These are phyloP conservation scores for Lactarius evosmus DNA, from an alignment of 768 basidiomycete species.

Conservation along the genomic window DNA sequence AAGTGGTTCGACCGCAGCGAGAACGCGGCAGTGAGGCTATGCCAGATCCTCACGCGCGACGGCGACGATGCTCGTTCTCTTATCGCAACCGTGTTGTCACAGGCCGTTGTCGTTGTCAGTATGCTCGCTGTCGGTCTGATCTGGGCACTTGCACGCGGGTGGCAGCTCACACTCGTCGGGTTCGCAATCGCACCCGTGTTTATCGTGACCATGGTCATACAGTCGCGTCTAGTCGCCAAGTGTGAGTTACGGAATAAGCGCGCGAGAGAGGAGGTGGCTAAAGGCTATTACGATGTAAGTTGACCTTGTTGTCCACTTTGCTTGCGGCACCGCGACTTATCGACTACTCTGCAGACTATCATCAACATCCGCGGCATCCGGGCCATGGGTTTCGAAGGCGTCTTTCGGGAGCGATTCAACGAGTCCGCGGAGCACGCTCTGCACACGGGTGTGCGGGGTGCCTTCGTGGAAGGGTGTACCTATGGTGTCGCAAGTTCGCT, in stretches of 20 bases:
- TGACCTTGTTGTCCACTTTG: slow-evolving; percentile 15
- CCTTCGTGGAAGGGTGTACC: slow-evolving; percentile 82
- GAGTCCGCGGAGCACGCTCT: slow-evolving; percentile 58
- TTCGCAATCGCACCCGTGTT: slow-evolving; percentile 86
- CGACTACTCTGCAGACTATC: slow-evolving; percentile 48
- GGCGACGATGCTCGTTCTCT: slow-evolving; percentile 83
- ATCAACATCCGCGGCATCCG: slow-evolving; percentile 84
- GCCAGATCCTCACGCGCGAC: slow-evolving; percentile 81
- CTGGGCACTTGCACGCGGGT: slow-evolving; percentile 86
- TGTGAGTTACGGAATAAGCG: slow-evolving; percentile 80
- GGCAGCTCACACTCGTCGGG: slow-evolving; percentile 91
- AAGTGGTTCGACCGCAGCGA: slow-evolving; percentile 75
- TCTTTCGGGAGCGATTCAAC: slow-evolving; percentile 71
- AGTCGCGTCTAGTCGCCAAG: slow-evolving; percentile 65
- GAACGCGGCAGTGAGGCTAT: slow-evolving; percentile 57
- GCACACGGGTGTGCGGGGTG: slow-evolving; percentile 68
- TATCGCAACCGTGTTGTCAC: slow-evolving; percentile 67
- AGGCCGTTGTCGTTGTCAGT: slow-evolving; percentile 65
- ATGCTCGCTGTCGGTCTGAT: slow-evolving; percentile 83
- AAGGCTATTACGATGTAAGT: slow-evolving; percentile 79
- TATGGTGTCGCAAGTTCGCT: slow-evolving; percentile 77
- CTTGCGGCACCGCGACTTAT: slow-evolving; percentile 7
- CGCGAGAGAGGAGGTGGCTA: slow-evolving; percentile 81
- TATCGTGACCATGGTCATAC: slow-evolving; percentile 65
- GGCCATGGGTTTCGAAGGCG: slow-evolving; percentile 75